phyloP scores from a whole-genome alignment of 1,284 basidiomycete species.

The Dichomitus squalens region DNA sequence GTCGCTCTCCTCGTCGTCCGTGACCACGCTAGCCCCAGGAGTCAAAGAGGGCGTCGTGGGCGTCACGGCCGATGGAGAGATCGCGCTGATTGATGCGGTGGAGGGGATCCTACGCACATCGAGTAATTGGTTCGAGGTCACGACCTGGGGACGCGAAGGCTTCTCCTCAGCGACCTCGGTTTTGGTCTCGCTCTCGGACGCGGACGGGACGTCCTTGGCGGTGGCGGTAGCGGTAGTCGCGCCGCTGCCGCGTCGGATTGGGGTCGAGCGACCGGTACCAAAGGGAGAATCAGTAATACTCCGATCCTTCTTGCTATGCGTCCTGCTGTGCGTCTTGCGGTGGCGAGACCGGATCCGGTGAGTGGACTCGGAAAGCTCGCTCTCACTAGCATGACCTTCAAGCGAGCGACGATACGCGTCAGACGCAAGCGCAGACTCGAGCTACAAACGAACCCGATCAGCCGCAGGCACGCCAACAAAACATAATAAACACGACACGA shows the following conservation, averaged over 20 bases:
- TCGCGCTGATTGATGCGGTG: constrained; percentile 30
- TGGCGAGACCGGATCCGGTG: constrained; percentile 24
- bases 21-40: constrained; percentile 44
- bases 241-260: constrained; percentile 14
- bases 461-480: constrained; percentile 5
- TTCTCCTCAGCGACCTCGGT: constrained; percentile 20
- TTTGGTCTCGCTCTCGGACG: constrained; percentile 20
- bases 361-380: constrained; percentile 40
- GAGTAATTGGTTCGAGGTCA: constrained; percentile 18
- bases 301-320: constrained; percentile 20
- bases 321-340: constrained; percentile 17
- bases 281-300: constrained; percentile 23
- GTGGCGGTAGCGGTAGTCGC: neutral
- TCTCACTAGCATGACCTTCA: constrained; percentile 49
- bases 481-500: constrained; percentile 15
- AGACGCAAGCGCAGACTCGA: constrained; percentile 68
- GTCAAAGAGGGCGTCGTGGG: constrained; percentile 46
- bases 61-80: constrained; percentile 35
- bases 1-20: constrained; percentile 82
- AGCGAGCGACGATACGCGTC: constrained; percentile 49
- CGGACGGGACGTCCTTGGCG: constrained; percentile 2
- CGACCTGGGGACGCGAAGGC: constrained; percentile 12
- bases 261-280: constrained; percentile 22
- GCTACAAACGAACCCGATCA: constrained; percentile 39
- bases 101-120: constrained; percentile 40